Base-by-base conservation (phyloP, 2,329 filamentous ascomycete genomes). In the Aspergillus novoparasiticus region DNA sequence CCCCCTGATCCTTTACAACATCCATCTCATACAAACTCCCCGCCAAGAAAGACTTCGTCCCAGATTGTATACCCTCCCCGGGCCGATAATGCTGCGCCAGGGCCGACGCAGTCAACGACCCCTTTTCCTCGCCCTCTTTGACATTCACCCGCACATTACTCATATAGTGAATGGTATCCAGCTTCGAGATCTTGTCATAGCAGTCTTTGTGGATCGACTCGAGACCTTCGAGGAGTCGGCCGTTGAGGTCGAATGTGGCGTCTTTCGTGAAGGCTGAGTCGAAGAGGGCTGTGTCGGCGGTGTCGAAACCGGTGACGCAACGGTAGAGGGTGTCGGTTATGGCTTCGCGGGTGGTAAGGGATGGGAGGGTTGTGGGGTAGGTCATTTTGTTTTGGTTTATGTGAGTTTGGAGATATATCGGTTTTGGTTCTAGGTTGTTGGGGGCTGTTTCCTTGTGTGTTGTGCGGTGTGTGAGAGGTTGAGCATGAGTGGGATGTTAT, bases 281-380 rank as follows among this genome's bases (percentile, higher is more conserved):
- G 66, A 75, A 72, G 4, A 78, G 71, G 6, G 58, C 43, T 4
- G 57, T 16, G 64, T 76, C 69, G 32, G 67, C 63, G 48, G 63
- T 73, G 66, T 79, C 76, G 30, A 75, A 63, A 50, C 62, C 69
- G 14, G 65, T 59, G 30, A 73, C 61, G 59, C 57, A 64, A 46
- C 76, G 75, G 65, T 75, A 72, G 36, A 77, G 34, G 19, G 75
- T 67, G 57, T 78, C 76, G n/a, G 66, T 56, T 54, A 79, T 70
- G 28, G 75, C 74, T 23, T 78, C 75, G 23, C 73, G 69, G 50
- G 53, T 64, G 58, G 55, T 69, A 26, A 75, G 69, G 26, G 67
- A 54, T 9, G 66, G 64, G 4, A 48, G 32, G 9, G 16, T 19
- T 12, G 10, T 50, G 28, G 57, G 50, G 43, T 46, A 23, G n/a